Base-by-base conservation (phyloP, 441 rosid species). In the Croton setiger region DNA sequence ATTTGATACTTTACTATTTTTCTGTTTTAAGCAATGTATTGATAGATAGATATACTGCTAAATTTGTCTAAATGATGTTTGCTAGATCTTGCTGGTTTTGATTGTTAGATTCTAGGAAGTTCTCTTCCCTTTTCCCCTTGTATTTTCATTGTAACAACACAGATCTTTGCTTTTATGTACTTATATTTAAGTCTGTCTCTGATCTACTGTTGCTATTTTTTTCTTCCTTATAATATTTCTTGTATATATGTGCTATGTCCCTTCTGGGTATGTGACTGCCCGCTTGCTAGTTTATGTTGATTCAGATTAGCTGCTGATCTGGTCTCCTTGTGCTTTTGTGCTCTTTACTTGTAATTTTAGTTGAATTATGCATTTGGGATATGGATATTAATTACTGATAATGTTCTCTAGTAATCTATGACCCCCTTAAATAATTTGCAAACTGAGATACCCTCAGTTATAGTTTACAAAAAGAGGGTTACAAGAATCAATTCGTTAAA, bases 121-220 rank as follows among this genome's bases (percentile, higher is more conserved):
- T 39, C 41, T 69, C 18, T 67, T 23, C n/a, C 0, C 21, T 1
- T 15, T 27, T n/a, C 64, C 33, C 36, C 61, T 39, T 68, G n/a
- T 36, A 33, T 55, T 70, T 75, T 71, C 52, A 33, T 31, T 2
- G 45, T 44, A 41, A 53, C 48, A 49, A 15, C 70, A 61, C 65
- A 14, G 54, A 66, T 53, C 33, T 55, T 31, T 53, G 60, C 5
- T 2, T 9, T 5, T 55, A 23, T 55, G 7, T 55, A n/a, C 47
- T 7, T 20, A 3, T n/a, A 0, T 31, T 2, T 15, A 55, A 7
- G 12, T 44, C 45, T 14, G 14, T 14, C 55, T 7, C 47, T 31
- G 67, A 69, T 75, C 74, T 23, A 45, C 36, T 7, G 49, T 18
- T 69, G 56, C 66, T 66, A 35, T 36, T 27, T 27, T 27, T 27